Conservation (phyloP, 352 stramenopile genomes). For the Phytophthora crassamura region DNA sequence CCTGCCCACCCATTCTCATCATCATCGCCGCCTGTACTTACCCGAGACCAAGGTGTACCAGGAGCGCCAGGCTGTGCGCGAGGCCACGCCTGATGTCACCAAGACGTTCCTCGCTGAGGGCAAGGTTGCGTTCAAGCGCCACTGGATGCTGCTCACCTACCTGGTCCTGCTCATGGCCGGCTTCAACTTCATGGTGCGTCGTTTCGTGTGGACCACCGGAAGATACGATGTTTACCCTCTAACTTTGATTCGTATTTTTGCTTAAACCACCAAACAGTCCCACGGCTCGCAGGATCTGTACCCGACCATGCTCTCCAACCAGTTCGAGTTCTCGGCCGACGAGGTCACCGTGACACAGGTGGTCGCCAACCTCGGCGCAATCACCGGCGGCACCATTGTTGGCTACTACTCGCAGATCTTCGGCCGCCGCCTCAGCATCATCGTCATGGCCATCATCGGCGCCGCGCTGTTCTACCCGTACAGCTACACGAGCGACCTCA, state of each 20-base stretch:
- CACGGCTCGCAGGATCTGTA: slow-evolving; percentile 58
- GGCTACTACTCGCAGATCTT: slow-evolving; percentile 62
- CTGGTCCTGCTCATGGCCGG: slow-evolving; percentile 51
- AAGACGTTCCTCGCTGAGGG: slow-evolving; percentile 48
- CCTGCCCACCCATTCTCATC: slow-evolving; percentile 50
- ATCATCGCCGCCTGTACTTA: slow-evolving; percentile 50
- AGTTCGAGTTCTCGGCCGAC: slow-evolving; percentile 46
- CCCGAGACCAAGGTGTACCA: slow-evolving; percentile 47
- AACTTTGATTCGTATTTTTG: slow-evolving; percentile 3
- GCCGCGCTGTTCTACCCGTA: slow-evolving; percentile 58
- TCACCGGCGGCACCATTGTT: slow-evolving; percentile 45
- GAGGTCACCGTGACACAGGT: slow-evolving; percentile 55
- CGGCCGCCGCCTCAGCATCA: slow-evolving; percentile 49
- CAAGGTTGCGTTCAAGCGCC: slow-evolving; percentile 47
- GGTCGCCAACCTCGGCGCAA: slow-evolving; percentile 51
- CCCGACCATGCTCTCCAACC: slow-evolving; percentile 58
- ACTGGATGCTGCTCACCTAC: slow-evolving; percentile 55
- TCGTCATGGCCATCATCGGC: slow-evolving; percentile 37
- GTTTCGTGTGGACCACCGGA: slow-evolving; percentile 2
- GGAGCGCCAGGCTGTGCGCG: slow-evolving; percentile 34
- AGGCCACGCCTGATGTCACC: slow-evolving; percentile 29
- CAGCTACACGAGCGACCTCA: slow-evolving; percentile 37
- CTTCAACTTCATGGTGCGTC: slow-evolving; percentile 54
- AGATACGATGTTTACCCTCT: slow-evolving; percentile 1
- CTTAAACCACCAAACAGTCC: slow-evolving; percentile 26